Evolutionary conservation across 2,329 filamentous ascomycete genomes (phyloP).

Genomic region (Talaromyces sp.): DNA sequence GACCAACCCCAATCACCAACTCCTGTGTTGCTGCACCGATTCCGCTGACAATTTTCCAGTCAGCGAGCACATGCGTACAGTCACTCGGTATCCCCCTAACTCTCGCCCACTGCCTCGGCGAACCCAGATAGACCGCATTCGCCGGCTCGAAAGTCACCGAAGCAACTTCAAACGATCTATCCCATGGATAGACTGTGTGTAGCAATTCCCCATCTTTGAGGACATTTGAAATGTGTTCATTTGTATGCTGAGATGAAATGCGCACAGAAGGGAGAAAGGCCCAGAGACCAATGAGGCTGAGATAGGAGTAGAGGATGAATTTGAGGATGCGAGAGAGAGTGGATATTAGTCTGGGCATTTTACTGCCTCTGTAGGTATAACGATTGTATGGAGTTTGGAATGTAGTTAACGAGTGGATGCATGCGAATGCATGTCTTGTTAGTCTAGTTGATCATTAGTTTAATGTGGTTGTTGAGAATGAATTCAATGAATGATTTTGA

Average conservation of each 20-base stretch:
- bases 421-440: neutral
- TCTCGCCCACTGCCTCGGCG: neutral
- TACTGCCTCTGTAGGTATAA: too few relatives aligned
- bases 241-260: neutral
- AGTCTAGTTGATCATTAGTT: neutral
- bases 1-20: slow-evolving; percentile 3
- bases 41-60: neutral
- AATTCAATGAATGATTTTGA: neutral
- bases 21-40: neutral
- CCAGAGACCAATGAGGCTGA: slow-evolving; percentile 14
- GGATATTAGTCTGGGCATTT: slow-evolving; percentile 17
- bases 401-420: neutral
- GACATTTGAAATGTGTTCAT: neutral
- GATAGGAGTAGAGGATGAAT: slow-evolving; percentile 8
- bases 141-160: neutral
- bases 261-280: slow-evolving; percentile 13
- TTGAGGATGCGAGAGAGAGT: slow-evolving; percentile 13
- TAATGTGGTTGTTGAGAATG: neutral
- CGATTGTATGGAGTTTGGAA: too few relatives aligned
- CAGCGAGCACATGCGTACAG: neutral
- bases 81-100: neutral
- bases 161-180: neutral
- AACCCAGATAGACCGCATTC: neutral
- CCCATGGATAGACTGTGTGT: slow-evolving; percentile 11
- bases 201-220: neutral